These are phyloP conservation scores for Sambucus nigra DNA, from an alignment of 129 eudicot species.

Conservation along the genomic window DNA sequence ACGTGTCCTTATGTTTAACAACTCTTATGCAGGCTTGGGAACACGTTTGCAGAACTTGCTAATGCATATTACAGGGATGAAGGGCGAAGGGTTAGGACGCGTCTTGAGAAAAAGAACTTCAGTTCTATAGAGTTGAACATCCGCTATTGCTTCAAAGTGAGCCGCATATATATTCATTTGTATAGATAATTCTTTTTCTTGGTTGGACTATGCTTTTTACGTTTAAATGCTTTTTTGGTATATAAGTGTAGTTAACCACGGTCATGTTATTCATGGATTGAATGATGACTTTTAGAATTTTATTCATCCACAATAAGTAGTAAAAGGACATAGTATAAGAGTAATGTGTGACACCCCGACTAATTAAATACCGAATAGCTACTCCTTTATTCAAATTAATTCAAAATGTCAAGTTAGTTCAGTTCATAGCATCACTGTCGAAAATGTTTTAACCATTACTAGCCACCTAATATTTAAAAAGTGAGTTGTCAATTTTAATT, in stretches of 20 bases:
- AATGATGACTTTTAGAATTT: too few relatives aligned
- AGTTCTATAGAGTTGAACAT: conserved; percentile 48
- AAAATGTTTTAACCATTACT: too few relatives aligned
- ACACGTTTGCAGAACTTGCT: conserved; percentile 61
- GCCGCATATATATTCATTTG: conserved; percentile 8
- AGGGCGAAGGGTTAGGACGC: conserved; percentile 74
- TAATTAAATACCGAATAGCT: too few relatives aligned
- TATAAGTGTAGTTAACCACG: background rate
- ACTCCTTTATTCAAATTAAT: too few relatives aligned
- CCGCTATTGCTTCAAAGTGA: conserved; percentile 86
- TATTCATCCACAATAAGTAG: background rate
- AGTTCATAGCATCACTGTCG: too few relatives aligned
- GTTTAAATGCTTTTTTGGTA: background rate
- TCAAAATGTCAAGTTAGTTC: too few relatives aligned
- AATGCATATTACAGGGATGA: conserved; percentile 76
- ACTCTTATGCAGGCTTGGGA: conserved; percentile 52
- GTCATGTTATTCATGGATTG: background rate
- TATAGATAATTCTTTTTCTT: background rate
- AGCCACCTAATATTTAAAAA: too few relatives aligned
- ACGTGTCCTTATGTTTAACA: conserved; percentile 12
- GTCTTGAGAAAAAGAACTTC: conserved; percentile 69
- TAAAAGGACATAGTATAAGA: background rate
- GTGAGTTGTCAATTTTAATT: too few relatives aligned
- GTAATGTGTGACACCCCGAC: too few relatives aligned
- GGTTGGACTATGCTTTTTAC: conserved; percentile 1